These are phyloP conservation scores for Cutaneotrichosporon dermatis DNA, from an alignment of 1,284 basidiomycete species.

Conservation along the genomic window DNA sequence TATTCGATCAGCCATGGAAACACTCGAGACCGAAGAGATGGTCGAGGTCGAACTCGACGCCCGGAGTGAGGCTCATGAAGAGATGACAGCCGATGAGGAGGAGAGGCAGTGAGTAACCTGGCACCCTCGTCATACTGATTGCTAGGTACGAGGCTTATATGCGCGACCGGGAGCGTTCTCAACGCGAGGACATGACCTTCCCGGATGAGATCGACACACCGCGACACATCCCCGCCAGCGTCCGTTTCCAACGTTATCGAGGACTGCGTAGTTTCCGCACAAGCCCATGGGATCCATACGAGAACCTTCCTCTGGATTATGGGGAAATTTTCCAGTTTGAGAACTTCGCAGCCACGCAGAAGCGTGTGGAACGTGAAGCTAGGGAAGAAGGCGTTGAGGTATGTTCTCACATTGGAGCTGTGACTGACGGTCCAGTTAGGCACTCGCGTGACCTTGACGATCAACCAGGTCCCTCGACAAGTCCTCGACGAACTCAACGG, in stretches of 20 bases:
- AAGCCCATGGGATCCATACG: constrained; percentile 94
- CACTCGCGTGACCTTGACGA: constrained; percentile 66
- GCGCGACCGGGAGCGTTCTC: constrained; percentile 54
- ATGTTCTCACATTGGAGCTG: constrained; percentile 21
- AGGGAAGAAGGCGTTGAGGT: constrained; percentile 68
- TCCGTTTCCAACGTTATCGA: constrained; percentile 88
- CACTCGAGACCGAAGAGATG: constrained; percentile 58
- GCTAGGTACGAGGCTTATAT: constrained; percentile 65
- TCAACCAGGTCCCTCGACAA: constrained; percentile 64
- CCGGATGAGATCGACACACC: constrained; percentile 99
- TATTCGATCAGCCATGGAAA: constrained; percentile 15
- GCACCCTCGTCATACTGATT: neutral
- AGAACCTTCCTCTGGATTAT: constrained; percentile 91
- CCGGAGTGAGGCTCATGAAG: constrained; percentile 42
- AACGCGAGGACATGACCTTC: constrained; percentile 75
- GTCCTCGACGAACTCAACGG: constrained; percentile 38
- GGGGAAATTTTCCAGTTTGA: constrained; percentile 96
- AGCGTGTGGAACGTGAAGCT: constrained; percentile 64
- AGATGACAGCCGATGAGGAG: constrained; percentile 70
- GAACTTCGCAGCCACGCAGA: constrained; percentile 81
- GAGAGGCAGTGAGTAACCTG: constrained; percentile 62
- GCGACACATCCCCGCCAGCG: constrained; percentile 71
- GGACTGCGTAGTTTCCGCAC: constrained; percentile 90
- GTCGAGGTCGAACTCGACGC: constrained; percentile 57
- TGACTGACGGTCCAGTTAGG: constrained; percentile 58